Base-by-base conservation (phyloP, 169 alveolate genomes). In the Plasmodium inui region DNA sequence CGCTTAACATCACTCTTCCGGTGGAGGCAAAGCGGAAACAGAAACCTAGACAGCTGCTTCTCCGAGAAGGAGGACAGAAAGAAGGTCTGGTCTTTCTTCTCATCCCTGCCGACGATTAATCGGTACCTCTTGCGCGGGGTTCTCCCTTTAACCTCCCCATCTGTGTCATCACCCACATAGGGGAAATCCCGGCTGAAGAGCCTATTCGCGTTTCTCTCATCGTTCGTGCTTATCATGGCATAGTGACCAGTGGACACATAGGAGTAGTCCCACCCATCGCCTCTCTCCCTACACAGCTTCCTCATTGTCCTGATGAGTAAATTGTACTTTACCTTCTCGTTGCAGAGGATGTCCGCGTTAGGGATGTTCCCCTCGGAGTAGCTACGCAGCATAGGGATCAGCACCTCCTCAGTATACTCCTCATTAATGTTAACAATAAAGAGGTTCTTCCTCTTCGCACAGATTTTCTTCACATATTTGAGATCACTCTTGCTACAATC, bases 211-310 rank as follows among this genome's bases (percentile, higher is more conserved):
- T 89, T 89, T 7, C 6, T 0, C 10, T 37, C 14, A 57, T 89
- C 83, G n/a, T 89, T 89, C 14, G 94, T 89, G 17, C 83, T 44
- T 80, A 89, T 78, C 89, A 89, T 89, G 28, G 94, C 94, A 50
- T 89, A 89, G 72, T 89, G 94, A 0, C 94, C 94, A 57, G 94
- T 89, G 0, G 94, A 89, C 30, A 89, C 82, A 7, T 89, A 89
- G 8, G 81, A 19, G 53, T 89, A 89, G 50, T 89, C 55, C 32
- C 26, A 50, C 14, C 19, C 9, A 37, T 3, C 28, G 7, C 30
- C 55, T 5, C 41, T 22, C 22, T 41, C 12, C 72, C 82, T 89
- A 26, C 55, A 80, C 14, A 78, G 9, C 10, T 72, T 26, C 72
- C 50, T 78, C 32, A 89, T 89, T 1, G 22, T 50, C 26, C 30